Conservation (phyloP, 495 filamentous ascomycete genomes). For the Aspergillus affinis region DNA sequence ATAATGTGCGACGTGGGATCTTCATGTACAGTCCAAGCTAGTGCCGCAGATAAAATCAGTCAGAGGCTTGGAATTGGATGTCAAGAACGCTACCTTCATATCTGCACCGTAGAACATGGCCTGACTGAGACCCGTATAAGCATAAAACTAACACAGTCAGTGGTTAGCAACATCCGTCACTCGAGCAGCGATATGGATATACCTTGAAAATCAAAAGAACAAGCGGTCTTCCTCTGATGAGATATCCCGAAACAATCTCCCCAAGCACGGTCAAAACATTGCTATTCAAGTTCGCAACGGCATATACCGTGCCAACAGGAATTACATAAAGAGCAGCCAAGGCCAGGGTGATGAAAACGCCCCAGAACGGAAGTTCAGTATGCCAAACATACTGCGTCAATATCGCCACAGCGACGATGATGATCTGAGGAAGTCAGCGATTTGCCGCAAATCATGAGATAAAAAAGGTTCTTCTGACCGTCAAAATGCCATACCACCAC, state of each 20-base stretch:
- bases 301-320: slow-evolving; percentile 81
- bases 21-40: slow-evolving; percentile 92
- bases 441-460: background rate
- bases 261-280: slow-evolving; percentile 70
- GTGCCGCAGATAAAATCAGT: background rate
- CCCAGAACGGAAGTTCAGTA: slow-evolving; percentile 77
- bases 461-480: slow-evolving; percentile 23
- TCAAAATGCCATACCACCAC: slow-evolving; percentile 72
- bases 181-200: background rate
- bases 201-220: slow-evolving; percentile 82
- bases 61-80: background rate
- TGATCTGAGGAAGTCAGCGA: slow-evolving; percentile 27
- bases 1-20: slow-evolving; percentile 74
- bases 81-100: slow-evolving; percentile 41
- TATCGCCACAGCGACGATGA: slow-evolving; percentile 73
- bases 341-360: slow-evolving; percentile 67
- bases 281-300: slow-evolving; percentile 77
- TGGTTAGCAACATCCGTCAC: background rate
- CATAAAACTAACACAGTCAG: slow-evolving; percentile 53
- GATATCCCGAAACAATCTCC: slow-evolving; percentile 70
- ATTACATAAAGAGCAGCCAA: slow-evolving; percentile 75
- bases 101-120: slow-evolving; percentile 81
- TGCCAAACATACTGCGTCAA: slow-evolving; percentile 82
- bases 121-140: slow-evolving; percentile 76
- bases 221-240: slow-evolving; percentile 75